Evolutionary conservation across 495 filamentous ascomycete genomes (phyloP).

Genomic region (Lasiosphaeria miniovina): DNA sequence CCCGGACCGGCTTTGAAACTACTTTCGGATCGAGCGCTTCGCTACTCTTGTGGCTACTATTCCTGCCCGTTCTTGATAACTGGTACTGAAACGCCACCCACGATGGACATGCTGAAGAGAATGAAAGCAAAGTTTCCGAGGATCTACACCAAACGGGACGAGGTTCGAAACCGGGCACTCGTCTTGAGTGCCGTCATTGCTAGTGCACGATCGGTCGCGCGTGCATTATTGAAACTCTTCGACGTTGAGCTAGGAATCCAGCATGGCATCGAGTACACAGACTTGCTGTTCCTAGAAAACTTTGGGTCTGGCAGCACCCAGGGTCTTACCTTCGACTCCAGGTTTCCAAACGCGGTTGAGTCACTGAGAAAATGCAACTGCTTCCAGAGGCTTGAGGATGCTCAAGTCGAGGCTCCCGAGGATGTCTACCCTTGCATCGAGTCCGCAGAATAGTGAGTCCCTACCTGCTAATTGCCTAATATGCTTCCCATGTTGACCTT

Average conservation of each 20-base stretch:
- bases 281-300: not conserved
- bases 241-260: too few species aligned
- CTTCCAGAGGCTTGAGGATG: not conserved
- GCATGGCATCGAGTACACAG: too few species aligned
- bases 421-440: not conserved
- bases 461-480: not conserved
- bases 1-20: not conserved
- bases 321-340: not conserved
- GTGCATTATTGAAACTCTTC: too few species aligned
- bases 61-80: not conserved
- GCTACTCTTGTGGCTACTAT: not conserved
- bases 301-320: not conserved
- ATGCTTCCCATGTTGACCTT: not conserved
- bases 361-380: not conserved
- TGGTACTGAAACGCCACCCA: too few species aligned
- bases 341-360: not conserved
- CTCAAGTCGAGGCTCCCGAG: not conserved
- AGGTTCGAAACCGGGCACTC: too few species aligned
- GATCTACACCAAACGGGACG: too few species aligned
- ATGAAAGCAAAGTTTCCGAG: too few species aligned
- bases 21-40: not conserved
- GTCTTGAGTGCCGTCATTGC: too few species aligned
- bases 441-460: not conserved
- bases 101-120: too few species aligned
- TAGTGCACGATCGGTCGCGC: too few species aligned